Conservation (phyloP, 176 grass and related monocot genomes). For the Juncus effusus region DNA sequence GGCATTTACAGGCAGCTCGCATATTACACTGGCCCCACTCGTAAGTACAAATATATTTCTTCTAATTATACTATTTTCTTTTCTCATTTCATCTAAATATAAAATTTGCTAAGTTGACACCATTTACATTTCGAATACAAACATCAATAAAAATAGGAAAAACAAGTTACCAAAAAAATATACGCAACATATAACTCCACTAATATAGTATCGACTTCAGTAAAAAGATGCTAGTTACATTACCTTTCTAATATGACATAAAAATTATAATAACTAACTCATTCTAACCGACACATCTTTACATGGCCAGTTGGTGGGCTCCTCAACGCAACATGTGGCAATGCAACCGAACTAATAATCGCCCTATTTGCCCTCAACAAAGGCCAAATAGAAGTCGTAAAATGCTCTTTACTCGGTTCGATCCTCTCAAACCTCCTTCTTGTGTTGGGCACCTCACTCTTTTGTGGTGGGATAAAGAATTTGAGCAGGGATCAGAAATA, state of each 20-base stretch:
- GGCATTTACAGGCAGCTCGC: constrained; percentile 61
- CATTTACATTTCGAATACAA: no score
- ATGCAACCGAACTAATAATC: constrained; percentile 92
- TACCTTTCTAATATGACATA: background rate
- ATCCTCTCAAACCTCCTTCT: constrained; percentile 92
- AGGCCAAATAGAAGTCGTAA: constrained; percentile 83
- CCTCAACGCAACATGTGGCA: constrained; percentile 96
- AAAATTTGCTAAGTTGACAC: no score
- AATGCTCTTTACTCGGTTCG: constrained; percentile 85
- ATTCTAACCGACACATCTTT: background rate
- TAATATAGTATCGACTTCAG: background rate
- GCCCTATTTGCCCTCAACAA: constrained; percentile 64
- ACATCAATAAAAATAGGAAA: no score
- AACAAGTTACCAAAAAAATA: no score
- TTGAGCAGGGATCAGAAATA: constrained; percentile 46
- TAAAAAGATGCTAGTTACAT: background rate
- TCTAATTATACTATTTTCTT: background rate
- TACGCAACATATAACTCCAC: no score
- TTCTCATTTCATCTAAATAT: background rate
- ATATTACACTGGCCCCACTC: constrained; percentile 69
- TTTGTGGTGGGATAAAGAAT: constrained; percentile 69
- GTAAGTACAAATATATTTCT: constrained; percentile 33
- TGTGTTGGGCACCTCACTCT: constrained; percentile 79
- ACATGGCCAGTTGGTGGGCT: constrained; percentile 68
- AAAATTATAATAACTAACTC: no score